Evolutionary conservation across 352 stramenopile genomes (phyloP), one percentile per base, ranked within the genome.

Genomic region (Phytophthora lateralis): DNA sequence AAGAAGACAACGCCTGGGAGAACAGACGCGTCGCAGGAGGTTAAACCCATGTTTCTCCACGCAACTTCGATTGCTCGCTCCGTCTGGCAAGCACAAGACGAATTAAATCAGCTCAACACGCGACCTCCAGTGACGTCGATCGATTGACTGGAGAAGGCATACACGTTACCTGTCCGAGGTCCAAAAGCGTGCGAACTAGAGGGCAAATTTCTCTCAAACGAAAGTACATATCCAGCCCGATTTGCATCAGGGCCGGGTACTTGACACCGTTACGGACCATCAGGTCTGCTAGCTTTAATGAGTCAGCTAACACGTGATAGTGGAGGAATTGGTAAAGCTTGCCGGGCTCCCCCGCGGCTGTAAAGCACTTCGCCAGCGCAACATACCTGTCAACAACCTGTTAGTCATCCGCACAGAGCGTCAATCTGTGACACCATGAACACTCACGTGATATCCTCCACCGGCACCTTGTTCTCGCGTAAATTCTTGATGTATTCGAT

Each of bases 281-380:
- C 9, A 89, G 47, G 4, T 85, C 68, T 11, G 82, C 84, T 37
- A 93, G 69, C 35, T 78, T 77, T 10, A 68, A 48, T 15, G 78
- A 93, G 50, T 91, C 84, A 29, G 59, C 56, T n/a, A 88, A 12
- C 2, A 83, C 65, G 30, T 85, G 72, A 12, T 82, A 79, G 29
- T 88, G 80, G 12, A 93, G 59, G 11, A 86, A 85, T 51, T 91
- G 81, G 50, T 82, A 89, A 24, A 93, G 61, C 39, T 90, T 78
- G 35, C 69, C 62, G 0, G 73, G 60, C 10, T 87, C 66, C 12
- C 60, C 60, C 11, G 71, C 63, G 38, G 55, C 61, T 52, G 91
- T 60, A 62, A 80, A 90, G 17, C 73, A 71, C 46, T 81, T 69
- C 4, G 78, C 82, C 0, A 90, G 69, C 4, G 78, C 68, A 34